Conservation (phyloP, 2,329 filamentous ascomycete genomes). For the Calonectria naviculata region DNA sequence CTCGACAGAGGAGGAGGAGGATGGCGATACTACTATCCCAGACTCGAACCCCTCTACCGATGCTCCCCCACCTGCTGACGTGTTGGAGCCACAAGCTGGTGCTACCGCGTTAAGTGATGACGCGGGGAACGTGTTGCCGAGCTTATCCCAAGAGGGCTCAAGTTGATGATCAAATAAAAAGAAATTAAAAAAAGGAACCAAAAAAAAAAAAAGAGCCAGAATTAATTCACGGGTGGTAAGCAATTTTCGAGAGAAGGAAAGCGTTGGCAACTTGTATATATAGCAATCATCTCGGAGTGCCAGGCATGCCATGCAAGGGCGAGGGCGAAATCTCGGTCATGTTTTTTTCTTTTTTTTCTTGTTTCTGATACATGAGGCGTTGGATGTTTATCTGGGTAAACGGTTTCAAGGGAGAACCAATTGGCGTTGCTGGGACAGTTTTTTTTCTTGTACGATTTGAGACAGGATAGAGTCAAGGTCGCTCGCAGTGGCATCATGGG, state of each 20-base stretch:
- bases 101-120: conserved; percentile 59
- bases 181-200: neutral
- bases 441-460: conserved; percentile 1
- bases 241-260: neutral
- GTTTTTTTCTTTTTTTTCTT: conserved; percentile 6
- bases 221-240: neutral
- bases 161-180: conserved; percentile 9
- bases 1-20: conserved; percentile 6
- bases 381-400: neutral
- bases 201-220: neutral
- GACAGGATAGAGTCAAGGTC: conserved; percentile 10
- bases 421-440: conserved; percentile 8
- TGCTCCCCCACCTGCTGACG: neutral
- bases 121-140: conserved; percentile 64
- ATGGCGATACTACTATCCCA: neutral
- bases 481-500: neutral
- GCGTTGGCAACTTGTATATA: conserved; percentile 11
- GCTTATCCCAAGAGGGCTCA: conserved; percentile 49
- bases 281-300: conserved; percentile 7
- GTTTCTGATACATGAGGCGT: neutral
- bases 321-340: conserved; percentile 6
- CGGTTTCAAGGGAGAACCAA: neutral
- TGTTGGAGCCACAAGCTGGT: neutral
- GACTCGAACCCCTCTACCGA: neutral
- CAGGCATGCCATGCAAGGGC: conserved; percentile 11